Conservation (phyloP, 768 basidiomycete genomes). For the Termitomyces sp. region DNA sequence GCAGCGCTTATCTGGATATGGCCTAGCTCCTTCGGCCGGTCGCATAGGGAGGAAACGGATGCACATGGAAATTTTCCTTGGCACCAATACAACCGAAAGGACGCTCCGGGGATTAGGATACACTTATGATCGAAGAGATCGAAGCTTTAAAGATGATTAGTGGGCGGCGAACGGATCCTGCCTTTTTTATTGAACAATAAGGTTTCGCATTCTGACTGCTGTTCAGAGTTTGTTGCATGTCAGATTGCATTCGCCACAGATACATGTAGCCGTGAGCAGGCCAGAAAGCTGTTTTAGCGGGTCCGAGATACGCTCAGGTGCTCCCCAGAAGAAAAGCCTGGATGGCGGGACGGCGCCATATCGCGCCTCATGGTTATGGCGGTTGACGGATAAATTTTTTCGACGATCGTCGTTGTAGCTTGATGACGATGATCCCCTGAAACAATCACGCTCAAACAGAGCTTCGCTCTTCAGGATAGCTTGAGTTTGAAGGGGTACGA, state of each 20-base stretch:
- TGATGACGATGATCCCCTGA: not conserved
- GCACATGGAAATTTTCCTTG: slow-evolving; percentile 12
- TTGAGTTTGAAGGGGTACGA: not conserved
- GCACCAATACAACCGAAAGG: not conserved
- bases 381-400: not conserved
- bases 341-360: not conserved
- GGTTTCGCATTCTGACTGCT: not conserved
- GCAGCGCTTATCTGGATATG: slow-evolving; percentile 1
- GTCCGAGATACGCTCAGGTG: not conserved
- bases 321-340: not conserved
- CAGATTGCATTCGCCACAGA: not conserved
- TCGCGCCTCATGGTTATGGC: not conserved
- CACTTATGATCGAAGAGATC: slow-evolving; percentile 3
- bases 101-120: not conserved
- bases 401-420: not conserved
- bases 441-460: not conserved
- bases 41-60: not conserved
- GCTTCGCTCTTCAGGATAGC: not conserved
- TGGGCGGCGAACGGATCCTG: not conserved
- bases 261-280: not conserved
- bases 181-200: not conserved
- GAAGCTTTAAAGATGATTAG: not conserved
- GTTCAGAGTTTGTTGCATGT: not conserved
- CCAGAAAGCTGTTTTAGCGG: not conserved
- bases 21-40: slow-evolving; percentile 1